Conservation (phyloP, 192 early-diverging fungal species). For the Coemansia sp. region DNA sequence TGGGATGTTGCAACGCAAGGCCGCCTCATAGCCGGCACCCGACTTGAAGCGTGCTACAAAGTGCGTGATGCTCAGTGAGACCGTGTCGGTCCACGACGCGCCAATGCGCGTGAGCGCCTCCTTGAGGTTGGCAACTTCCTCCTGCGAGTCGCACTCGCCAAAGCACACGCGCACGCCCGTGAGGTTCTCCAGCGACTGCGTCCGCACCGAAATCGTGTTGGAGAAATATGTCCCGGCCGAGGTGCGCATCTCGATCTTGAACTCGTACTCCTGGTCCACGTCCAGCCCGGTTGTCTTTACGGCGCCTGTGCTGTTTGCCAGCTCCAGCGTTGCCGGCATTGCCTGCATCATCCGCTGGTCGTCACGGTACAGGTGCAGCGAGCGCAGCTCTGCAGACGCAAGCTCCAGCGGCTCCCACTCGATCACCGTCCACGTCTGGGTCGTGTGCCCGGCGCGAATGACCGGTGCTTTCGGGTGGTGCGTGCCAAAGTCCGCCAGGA, state of each 20-base stretch:
- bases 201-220: constrained; percentile 68
- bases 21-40: constrained; percentile 82
- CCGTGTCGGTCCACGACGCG: constrained; percentile 78
- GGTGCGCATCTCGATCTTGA: constrained; percentile 85
- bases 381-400: constrained; percentile 72
- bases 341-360: constrained; percentile 65
- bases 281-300: constrained; percentile 88
- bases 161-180: constrained; percentile 97
- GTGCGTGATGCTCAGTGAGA: constrained; percentile 88
- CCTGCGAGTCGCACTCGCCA: constrained; percentile 77
- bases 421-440: constrained; percentile 81
- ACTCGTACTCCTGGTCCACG: constrained; percentile 83
- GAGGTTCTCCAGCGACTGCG: constrained; percentile 93
- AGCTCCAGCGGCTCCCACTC: constrained; percentile 90
- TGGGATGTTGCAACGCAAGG: constrained; percentile 86
- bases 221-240: constrained; percentile 80
- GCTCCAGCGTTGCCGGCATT: constrained; percentile 36
- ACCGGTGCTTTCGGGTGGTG: constrained; percentile 72
- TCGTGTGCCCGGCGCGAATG: constrained; percentile 67
- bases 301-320: constrained; percentile 18
- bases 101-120: constrained; percentile 73
- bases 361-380: constrained; percentile 90
- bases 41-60: constrained; percentile 77
- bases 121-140: constrained; percentile 70
- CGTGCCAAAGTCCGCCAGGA: constrained; percentile 72